Conservation (phyloP, 441 rosid genomes). For the Raphanus hybrid region DNA sequence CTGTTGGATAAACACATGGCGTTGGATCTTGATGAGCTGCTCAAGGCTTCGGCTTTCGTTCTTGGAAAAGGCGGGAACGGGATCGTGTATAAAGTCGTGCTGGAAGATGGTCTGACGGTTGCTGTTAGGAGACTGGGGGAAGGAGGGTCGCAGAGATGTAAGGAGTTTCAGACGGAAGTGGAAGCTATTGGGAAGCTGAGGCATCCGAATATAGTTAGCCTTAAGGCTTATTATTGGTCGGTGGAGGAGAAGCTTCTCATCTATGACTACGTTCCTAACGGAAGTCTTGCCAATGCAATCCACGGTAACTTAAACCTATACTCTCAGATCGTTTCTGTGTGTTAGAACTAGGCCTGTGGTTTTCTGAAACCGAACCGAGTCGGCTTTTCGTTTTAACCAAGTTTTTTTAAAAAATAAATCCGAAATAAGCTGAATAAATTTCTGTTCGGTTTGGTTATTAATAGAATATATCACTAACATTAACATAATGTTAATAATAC, state of each 20-base stretch:
- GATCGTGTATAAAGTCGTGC: constrained; percentile 89
- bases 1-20: constrained; percentile 74
- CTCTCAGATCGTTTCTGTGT: constrained; percentile 1
- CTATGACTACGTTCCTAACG: constrained; percentile 79
- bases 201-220: constrained; percentile 82
- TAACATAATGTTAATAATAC: no score
- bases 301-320: constrained; percentile 57
- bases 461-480: no score
- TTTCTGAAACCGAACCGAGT: background rate
- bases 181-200: constrained; percentile 95
- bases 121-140: constrained; percentile 94
- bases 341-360: background rate
- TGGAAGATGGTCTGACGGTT: constrained; percentile 83
- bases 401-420: no score
- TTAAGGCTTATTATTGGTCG: constrained; percentile 95
- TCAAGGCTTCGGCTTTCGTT: constrained; percentile 95
- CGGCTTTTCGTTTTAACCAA: background rate
- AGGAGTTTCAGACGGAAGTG: constrained; percentile 92
- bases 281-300: constrained; percentile 82
- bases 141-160: constrained; percentile 93
- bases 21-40: constrained; percentile 89
- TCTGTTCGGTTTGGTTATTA: no score
- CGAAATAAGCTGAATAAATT: background rate
- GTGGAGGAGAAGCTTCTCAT: constrained; percentile 93
- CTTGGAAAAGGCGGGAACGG: constrained; percentile 95